These are phyloP conservation scores for Haberlea rhodopensis DNA, from an alignment of 257 asterid genomes.

Conservation along the genomic window DNA sequence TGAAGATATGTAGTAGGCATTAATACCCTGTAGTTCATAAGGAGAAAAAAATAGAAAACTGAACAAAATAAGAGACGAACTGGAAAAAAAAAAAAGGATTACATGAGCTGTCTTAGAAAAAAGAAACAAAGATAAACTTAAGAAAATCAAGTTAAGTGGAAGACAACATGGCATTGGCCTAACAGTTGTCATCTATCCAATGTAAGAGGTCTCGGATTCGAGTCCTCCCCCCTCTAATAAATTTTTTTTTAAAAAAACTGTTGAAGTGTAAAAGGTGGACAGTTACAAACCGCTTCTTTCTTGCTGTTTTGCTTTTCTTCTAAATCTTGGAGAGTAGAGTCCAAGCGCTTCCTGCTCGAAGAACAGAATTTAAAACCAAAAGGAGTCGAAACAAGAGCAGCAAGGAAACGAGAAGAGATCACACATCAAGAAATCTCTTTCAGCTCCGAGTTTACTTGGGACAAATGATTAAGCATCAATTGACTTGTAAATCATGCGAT, in stretches of 20 bases:
- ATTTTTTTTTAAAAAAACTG: no score
- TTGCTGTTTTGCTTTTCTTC: constrained; percentile 92
- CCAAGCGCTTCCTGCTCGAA: constrained; percentile 74
- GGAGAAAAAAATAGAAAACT: neutral
- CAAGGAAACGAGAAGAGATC: constrained; percentile 6
- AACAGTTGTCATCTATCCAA: no score
- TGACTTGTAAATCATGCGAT: neutral
- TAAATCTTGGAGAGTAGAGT: constrained; percentile 79
- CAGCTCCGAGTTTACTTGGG: constrained; percentile 3
- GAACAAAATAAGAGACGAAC: neutral
- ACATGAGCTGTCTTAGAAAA: no score
- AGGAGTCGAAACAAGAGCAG: constrained; percentile 1
- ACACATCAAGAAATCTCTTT: constrained; percentile 16
- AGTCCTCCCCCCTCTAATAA: no score
- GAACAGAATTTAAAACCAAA: neutral
- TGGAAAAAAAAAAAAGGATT: neutral
- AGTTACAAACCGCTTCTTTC: constrained; percentile 76
- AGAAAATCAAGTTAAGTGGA: no score
- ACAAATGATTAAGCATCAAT: neutral
- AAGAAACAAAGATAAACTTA: no score
- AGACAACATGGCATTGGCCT: no score
- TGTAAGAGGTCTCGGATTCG: no score
- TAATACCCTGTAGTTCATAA: constrained; percentile 8
- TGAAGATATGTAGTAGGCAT: neutral
- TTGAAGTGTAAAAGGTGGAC: constrained; percentile 18